Percentiles rank a stretch among this genome's conserved stretches.
Evolutionary conservation across 257 asterid genomes (phyloP).

Genomic region (Solanum pennellii): DNA sequence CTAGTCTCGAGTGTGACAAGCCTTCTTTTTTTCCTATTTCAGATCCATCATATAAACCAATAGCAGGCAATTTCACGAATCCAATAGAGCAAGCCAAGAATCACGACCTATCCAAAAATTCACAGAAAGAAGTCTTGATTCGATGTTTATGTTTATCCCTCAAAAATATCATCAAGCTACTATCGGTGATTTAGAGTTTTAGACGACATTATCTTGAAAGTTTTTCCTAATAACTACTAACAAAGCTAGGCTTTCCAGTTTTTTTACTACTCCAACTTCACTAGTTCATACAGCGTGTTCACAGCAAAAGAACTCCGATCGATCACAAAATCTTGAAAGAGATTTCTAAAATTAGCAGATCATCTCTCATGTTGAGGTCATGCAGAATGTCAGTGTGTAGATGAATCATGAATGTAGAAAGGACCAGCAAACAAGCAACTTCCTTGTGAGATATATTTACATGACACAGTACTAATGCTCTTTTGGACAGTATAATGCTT

Average conservation of each 20-base stretch:
- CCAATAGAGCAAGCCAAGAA: background rate
- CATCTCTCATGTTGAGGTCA: background rate
- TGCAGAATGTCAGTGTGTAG: background rate
- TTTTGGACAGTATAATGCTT: background rate
- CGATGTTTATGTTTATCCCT: background rate
- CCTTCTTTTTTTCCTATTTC: background rate
- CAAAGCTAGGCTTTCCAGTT: background rate
- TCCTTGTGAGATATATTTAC: background rate
- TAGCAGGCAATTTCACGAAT: background rate
- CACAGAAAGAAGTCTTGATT: background rate
- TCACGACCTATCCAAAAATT: background rate
- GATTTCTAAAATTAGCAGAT: background rate
- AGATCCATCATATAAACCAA: background rate
- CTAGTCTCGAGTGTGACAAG: background rate
- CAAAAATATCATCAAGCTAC: background rate
- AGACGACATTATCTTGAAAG: background rate
- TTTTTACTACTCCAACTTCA: background rate
- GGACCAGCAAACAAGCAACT: background rate
- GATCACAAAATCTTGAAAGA: background rate
- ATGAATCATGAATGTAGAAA: background rate
- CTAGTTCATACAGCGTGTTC: background rate
- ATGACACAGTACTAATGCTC: background rate
- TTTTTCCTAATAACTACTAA: background rate
- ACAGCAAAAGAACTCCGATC: background rate
- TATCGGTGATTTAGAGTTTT: background rate